phyloP scores from a whole-genome alignment of 202 grass and related monocot genomes.

The Tripidium arundinaceum region DNA sequence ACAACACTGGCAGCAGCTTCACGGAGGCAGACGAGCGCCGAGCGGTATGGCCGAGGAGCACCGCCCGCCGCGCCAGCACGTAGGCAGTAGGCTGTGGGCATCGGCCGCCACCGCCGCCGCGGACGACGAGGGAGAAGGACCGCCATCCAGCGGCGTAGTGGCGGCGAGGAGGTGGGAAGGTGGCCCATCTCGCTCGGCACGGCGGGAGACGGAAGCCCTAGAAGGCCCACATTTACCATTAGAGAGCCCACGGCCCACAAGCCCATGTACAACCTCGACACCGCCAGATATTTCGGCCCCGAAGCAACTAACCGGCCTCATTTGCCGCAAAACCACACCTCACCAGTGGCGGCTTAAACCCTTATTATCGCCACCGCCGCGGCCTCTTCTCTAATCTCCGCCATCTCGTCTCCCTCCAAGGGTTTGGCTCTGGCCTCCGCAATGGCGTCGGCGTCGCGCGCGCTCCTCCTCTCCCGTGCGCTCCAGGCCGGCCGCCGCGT shows the following conservation, averaged over 20 bases:
- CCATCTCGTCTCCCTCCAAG: background rate
- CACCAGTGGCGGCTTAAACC: slow-evolving; percentile 31
- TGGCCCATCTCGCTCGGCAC: slow-evolving; percentile 25
- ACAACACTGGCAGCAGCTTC: slow-evolving; percentile 30
- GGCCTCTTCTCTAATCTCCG: background rate
- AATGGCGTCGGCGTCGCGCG: slow-evolving; percentile 40
- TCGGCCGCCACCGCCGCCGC: background rate
- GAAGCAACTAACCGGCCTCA: background rate
- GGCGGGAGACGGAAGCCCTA: no score
- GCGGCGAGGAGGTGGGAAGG: no score
- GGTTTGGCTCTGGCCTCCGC: slow-evolving; percentile 36
- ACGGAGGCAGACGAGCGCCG: slow-evolving; percentile 55
- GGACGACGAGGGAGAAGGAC: background rate
- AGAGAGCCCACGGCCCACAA: background rate
- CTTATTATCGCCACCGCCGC: slow-evolving; percentile 5
- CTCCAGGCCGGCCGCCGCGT: slow-evolving; percentile 3
- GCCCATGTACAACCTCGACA: background rate
- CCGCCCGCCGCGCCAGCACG: slow-evolving; percentile 46
- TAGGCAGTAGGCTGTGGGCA: no score
- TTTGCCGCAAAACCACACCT: background rate
- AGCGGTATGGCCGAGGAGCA: slow-evolving; percentile 76
- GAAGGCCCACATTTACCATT: background rate
- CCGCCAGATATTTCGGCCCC: background rate
- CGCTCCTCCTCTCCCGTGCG: slow-evolving; percentile 25
- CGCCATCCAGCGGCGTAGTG: slow-evolving; percentile 15